Conservation (phyloP, 192 early-diverging fungal genomes). For the Coemansia reversa region DNA sequence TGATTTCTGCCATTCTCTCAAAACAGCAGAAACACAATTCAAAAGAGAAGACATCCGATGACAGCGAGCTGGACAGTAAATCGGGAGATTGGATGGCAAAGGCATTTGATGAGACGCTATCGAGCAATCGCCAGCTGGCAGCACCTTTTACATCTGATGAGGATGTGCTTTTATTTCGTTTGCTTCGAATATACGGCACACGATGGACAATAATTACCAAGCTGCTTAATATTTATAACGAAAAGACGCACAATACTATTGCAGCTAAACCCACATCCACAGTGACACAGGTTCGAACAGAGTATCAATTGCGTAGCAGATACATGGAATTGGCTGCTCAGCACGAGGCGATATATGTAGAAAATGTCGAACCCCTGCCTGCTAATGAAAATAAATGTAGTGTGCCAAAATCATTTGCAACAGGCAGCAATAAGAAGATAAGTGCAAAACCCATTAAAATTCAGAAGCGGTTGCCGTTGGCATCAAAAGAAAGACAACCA, state of each 20-base stretch:
- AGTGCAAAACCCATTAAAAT: neutral
- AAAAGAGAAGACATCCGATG: neutral
- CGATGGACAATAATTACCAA: slow-evolving; percentile 22
- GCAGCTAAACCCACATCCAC: neutral
- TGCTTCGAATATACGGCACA: slow-evolving; percentile 21
- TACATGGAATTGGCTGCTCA: neutral
- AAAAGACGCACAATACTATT: neutral
- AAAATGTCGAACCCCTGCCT: neutral
- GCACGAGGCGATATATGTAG: neutral
- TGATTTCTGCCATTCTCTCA: neutral
- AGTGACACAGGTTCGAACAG: neutral
- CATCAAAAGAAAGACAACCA: neutral
- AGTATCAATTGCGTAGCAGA: neutral
- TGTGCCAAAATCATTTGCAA: neutral
- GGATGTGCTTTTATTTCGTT: slow-evolving; percentile 18
- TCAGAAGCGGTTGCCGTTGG: neutral
- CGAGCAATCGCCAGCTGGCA: slow-evolving; percentile 6
- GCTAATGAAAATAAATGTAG: neutral
- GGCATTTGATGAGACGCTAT: slow-evolving; percentile 4
- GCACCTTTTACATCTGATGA: slow-evolving; percentile 26
- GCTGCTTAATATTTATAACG: slow-evolving; percentile 11
- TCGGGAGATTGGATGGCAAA: neutral
- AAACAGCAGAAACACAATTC: neutral
- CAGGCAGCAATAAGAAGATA: neutral
- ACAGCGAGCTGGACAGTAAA: neutral